Percentiles rank a stretch among this genome's conserved stretches.
These are phyloP conservation scores for Geotrichum fermentans DNA, from an alignment of 1,139 yeast species.

Conservation along the genomic window DNA sequence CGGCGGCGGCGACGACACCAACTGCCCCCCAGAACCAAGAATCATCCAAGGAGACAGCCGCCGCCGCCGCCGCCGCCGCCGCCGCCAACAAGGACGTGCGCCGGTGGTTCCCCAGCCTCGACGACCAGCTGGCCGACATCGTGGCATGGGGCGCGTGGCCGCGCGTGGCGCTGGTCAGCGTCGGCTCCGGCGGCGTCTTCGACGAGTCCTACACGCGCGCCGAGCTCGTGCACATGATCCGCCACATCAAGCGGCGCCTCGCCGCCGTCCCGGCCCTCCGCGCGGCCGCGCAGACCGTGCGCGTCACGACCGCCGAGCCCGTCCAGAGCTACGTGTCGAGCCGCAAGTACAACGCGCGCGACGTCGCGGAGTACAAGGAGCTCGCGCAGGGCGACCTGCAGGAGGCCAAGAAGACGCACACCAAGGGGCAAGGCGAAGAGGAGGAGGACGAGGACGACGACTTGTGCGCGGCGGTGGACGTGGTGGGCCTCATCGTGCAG, in stretches of 20 bases:
- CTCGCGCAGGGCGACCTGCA: not conserved
- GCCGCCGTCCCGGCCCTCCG: not conserved
- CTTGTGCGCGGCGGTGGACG: conserved; percentile 31
- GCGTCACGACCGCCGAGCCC: conserved; percentile 30
- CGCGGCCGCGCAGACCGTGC: conserved; percentile 6
- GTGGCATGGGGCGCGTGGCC: conserved; percentile 27
- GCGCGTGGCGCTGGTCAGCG: conserved; percentile 28
- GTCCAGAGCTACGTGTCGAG: conserved; percentile 31
- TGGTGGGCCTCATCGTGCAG: conserved; percentile 30
- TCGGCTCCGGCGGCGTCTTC: conserved; percentile 32
- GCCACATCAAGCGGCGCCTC: conserved; percentile 24
- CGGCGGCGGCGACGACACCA: too few species aligned
- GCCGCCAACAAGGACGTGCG: not conserved
- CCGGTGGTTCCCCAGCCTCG: conserved; percentile 20
- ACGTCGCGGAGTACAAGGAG: conserved; percentile 23
- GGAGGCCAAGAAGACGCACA: not conserved
- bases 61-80: not conserved
- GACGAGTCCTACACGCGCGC: conserved; percentile 26
- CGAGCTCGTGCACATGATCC: conserved; percentile 29
- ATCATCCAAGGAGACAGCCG: not conserved
- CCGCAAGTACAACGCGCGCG: conserved; percentile 27
- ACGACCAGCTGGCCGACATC: conserved; percentile 27
- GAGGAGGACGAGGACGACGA: conserved; percentile 22
- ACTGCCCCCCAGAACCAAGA: too few species aligned
- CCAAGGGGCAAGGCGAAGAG: conserved; percentile 11